phyloP scores from a whole-genome alignment of 192 early-diverging fungal genomes.

The Coemansia sp. region DNA sequence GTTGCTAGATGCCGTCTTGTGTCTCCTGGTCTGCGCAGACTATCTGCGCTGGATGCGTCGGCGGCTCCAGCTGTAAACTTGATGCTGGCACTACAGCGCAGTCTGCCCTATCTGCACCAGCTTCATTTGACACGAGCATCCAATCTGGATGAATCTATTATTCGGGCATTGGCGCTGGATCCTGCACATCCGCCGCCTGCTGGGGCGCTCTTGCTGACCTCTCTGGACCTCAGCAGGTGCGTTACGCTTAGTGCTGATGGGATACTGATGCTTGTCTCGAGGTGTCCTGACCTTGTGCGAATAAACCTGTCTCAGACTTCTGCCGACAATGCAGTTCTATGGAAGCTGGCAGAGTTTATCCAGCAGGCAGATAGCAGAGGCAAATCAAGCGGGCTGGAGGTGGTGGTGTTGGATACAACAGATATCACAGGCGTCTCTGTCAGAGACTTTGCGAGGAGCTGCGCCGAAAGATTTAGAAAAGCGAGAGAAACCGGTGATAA shows the following conservation, averaged over 20 bases:
- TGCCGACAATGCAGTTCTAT: constrained; percentile 27
- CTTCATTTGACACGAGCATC: constrained; percentile 25
- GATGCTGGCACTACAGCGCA: constrained; percentile 1
- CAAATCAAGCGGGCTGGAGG: constrained; percentile 11
- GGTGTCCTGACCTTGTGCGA: constrained; percentile 23
- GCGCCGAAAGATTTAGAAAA: constrained; percentile 18
- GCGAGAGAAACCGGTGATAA: neutral
- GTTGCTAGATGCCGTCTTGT: constrained; percentile 9
- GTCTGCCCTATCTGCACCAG: constrained; percentile 14
- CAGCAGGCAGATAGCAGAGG: too few relatives aligned
- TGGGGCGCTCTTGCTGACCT: constrained; percentile 9
- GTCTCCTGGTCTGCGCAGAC: constrained; percentile 4
- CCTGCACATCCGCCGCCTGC: neutral
- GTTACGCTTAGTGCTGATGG: constrained; percentile 11
- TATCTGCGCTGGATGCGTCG: constrained; percentile 29
- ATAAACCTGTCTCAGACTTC: constrained; percentile 31
- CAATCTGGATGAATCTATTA: constrained; percentile 1
- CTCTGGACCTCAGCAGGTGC: constrained; percentile 38
- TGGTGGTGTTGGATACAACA: constrained; percentile 25
- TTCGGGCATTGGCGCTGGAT: constrained; percentile 1
- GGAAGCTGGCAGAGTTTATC: constrained; percentile 7
- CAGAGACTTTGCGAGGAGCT: constrained; percentile 38
- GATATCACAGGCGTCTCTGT: constrained; percentile 30
- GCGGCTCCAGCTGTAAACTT: neutral
- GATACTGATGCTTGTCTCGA: constrained; percentile 9